phyloP scores from a whole-genome alignment of 768 basidiomycete genomes.

The Calocybe indica region DNA sequence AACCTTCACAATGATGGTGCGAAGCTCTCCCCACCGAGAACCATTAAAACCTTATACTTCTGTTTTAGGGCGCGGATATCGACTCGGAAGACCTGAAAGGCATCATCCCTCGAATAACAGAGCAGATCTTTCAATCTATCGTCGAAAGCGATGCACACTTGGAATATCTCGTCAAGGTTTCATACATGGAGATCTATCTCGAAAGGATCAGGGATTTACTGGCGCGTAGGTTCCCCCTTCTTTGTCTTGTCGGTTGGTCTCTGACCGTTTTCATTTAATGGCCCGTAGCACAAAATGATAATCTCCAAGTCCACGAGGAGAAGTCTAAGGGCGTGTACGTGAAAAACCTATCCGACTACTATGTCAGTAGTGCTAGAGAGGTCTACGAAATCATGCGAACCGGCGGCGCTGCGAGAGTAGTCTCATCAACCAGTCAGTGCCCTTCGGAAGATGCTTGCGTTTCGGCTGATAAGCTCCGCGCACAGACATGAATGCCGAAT shows the following conservation, averaged over 20 bases:
- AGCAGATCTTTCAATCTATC: constrained; percentile 98
- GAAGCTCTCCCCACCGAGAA: constrained; percentile 8
- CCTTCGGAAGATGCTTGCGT: not conserved
- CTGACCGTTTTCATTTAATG: constrained; percentile 3
- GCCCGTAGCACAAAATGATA: constrained; percentile 85
- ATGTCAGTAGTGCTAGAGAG: constrained; percentile 91
- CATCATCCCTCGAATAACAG: constrained; percentile 96
- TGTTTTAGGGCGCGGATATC: constrained; percentile 87
- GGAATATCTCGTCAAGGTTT: constrained; percentile 98
- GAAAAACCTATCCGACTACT: constrained; percentile 95
- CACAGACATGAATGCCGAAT: constrained; percentile 98
- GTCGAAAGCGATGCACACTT: constrained; percentile 91
- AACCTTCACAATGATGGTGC: constrained; percentile 98
- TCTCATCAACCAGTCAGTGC: constrained; percentile 86
- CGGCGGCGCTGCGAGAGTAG: constrained; percentile 85
- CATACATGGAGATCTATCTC: constrained; percentile 99
- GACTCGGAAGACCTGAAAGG: constrained; percentile 91
- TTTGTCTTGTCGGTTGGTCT: not conserved
- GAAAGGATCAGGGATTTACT: constrained; percentile 94
- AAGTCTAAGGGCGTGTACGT: constrained; percentile 97
- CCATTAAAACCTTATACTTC: constrained; percentile 4
- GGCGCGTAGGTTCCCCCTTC: constrained; percentile 62
- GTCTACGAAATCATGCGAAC: constrained; percentile 99
- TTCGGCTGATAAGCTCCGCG: not conserved
- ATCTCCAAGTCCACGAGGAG: constrained; percentile 97